These are phyloP conservation scores for Teunomyces atbi DNA, from an alignment of 805 yeast species.

Conservation along the genomic window DNA sequence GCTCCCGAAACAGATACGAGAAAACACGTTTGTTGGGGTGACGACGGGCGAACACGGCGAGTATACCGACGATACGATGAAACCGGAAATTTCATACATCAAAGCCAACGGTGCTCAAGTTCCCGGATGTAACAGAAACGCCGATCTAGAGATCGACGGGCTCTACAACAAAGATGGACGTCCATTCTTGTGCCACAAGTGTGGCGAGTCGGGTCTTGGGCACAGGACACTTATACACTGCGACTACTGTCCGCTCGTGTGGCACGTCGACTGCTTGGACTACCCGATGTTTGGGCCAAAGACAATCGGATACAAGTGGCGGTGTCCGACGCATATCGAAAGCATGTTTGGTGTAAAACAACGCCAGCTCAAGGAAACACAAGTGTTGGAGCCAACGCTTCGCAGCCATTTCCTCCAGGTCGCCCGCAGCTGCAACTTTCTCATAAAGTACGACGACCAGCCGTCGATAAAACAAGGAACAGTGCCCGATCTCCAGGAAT, in stretches of 20 bases:
- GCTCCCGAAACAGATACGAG: conserved; percentile 68
- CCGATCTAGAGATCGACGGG: conserved; percentile 58
- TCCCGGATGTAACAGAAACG: conserved; percentile 40
- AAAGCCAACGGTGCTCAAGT: conserved; percentile 34
- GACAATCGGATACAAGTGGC: conserved; percentile 79
- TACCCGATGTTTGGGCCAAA: conserved; percentile 75
- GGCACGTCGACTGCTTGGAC: conserved; percentile 87
- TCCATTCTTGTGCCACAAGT: conserved; percentile 70
- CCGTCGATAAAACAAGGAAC: conserved; percentile 23
- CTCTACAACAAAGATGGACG: conserved; percentile 68
- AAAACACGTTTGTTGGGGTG: conserved; percentile 67
- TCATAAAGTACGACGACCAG: conserved; percentile 35
- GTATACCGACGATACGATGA: conserved; percentile 52
- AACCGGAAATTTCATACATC: conserved; percentile 48
- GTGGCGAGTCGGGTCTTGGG: conserved; percentile 67
- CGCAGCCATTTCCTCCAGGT: conserved; percentile 33
- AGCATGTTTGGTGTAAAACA: conserved; percentile 36
- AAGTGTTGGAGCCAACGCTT: conserved; percentile 51
- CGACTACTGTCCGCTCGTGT: conserved; percentile 76
- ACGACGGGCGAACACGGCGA: conserved; percentile 66
- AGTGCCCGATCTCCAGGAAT: conserved; percentile 27
- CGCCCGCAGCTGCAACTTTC: conserved; percentile 22
- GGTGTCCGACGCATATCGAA: conserved; percentile 83
- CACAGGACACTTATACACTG: conserved; percentile 62
- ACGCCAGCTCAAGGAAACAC: conserved; percentile 52